phyloP scores from a whole-genome alignment of 1,284 basidiomycete genomes.

The Ustilago xerochloae region DNA sequence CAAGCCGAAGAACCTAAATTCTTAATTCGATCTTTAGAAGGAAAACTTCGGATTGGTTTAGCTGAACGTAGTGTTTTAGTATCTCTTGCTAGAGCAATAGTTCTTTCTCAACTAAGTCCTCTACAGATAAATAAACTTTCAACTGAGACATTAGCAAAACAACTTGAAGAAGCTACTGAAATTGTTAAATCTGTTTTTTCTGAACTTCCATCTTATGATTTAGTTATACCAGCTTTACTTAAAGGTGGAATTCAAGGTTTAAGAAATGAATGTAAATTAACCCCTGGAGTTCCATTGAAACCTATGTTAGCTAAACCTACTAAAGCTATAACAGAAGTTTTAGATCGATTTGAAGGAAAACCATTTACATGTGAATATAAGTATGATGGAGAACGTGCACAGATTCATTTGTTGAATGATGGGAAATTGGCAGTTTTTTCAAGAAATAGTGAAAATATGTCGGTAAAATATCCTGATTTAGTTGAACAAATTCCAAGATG shows the following conservation, averaged over 20 bases:
- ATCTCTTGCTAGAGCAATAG: slow-evolving; percentile 60
- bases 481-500: slow-evolving; percentile 88
- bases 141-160: slow-evolving; percentile 78
- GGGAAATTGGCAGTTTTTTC: slow-evolving; percentile 83
- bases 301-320: slow-evolving; percentile 99
- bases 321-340: slow-evolving; percentile 97
- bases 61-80: slow-evolving; percentile 83
- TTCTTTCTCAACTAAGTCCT: slow-evolving; percentile 56
- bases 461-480: slow-evolving; percentile 97
- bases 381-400: slow-evolving; percentile 98
- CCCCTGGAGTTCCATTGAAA: slow-evolving; percentile 91
- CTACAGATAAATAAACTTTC: slow-evolving; percentile 74
- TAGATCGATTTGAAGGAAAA: slow-evolving; percentile 95
- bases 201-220: slow-evolving; percentile 92
- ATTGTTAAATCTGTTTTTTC: slow-evolving; percentile 93
- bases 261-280: slow-evolving; percentile 83
- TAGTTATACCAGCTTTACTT: slow-evolving; percentile 91
- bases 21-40: slow-evolving; percentile 92
- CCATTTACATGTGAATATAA: slow-evolving; percentile 99
- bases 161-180: slow-evolving; percentile 82
- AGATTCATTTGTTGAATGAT: slow-evolving; percentile 69
- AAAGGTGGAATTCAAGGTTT: slow-evolving; percentile 81
- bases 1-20: slow-evolving; percentile 91
- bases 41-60: slow-evolving; percentile 95
- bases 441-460: slow-evolving; percentile 99